Conservation (phyloP, 306 rosid genomes). For the Nissolia schottii region DNA sequence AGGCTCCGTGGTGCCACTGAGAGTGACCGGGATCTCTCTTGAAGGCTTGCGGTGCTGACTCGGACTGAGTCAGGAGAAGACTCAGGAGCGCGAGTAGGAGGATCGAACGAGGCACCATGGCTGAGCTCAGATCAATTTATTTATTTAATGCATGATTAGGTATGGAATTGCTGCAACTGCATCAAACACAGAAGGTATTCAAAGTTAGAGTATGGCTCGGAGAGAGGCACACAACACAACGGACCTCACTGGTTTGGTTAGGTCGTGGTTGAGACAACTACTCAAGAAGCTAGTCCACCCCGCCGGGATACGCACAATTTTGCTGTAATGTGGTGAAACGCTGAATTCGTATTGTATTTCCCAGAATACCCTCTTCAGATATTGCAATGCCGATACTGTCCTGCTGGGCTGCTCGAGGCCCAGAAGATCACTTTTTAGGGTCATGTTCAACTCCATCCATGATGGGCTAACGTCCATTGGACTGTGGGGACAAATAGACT, state of each 20-base stretch:
- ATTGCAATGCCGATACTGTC: not conserved
- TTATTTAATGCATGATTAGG: not conserved
- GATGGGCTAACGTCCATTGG: not conserved
- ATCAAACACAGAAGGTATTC: not conserved
- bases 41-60: slow-evolving; percentile 80
- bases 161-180: not conserved
- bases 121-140: not conserved
- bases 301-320: slow-evolving; percentile 28
- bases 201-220: not conserved
- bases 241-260: not conserved
- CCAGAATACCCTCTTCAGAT: not conserved
- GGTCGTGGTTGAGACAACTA: not conserved
- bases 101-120: slow-evolving; percentile 29
- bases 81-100: slow-evolving; percentile 27
- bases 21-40: slow-evolving; percentile 60
- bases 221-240: not conserved
- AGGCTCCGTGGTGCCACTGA: slow-evolving; percentile 98
- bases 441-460: too few relatives aligned
- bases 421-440: too few relatives aligned
- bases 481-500: too few relatives aligned
- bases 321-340: not conserved
- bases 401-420: not conserved
- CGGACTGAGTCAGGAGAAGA: slow-evolving; percentile 48
- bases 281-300: slow-evolving; percentile 1
- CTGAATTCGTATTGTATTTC: not conserved